Percentiles rank a stretch among this genome's conserved stretches.
Conservation (phyloP, 768 basidiomycete genomes). For the Phaffia tasmanica region DNA sequence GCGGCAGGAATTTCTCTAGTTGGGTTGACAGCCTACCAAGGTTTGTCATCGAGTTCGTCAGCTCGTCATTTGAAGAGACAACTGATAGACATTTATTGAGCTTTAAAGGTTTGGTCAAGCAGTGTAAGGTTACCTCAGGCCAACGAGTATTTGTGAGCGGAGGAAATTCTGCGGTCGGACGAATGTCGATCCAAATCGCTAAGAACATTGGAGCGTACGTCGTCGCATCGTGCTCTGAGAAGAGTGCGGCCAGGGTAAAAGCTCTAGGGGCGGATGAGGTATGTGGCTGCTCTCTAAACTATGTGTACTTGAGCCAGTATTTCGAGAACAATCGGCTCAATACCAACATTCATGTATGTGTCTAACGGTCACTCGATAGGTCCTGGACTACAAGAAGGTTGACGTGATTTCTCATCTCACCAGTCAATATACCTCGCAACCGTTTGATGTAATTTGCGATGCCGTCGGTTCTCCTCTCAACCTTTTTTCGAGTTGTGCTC, state of each 20-base stretch:
- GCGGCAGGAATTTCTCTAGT: conserved; percentile 18
- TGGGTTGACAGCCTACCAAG: conserved; percentile 16
- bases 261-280: conserved; percentile 21
- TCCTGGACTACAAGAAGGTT: conserved; percentile 18
- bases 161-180: conserved; percentile 15
- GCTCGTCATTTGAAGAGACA: too few relatives aligned
- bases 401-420: neutral
- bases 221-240: conserved; percentile 17
- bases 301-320: too few relatives aligned
- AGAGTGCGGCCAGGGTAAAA: neutral
- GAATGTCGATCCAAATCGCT: conserved; percentile 16
- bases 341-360: too few relatives aligned
- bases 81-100: too few relatives aligned
- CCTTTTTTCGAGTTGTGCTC: neutral
- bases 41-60: neutral
- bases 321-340: too few relatives aligned
- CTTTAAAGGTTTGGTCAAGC: too few relatives aligned
- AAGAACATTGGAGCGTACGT: conserved; percentile 19
- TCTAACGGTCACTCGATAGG: neutral
- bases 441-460: conserved; percentile 11
- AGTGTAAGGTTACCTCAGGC: too few relatives aligned
- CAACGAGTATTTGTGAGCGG: neutral
- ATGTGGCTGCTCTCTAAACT: neutral
- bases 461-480: conserved; percentile 8
- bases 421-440: conserved; percentile 1